phyloP scores from a whole-genome alignment of 2,329 filamentous ascomycete genomes.

The Neobulgaria alba region DNA sequence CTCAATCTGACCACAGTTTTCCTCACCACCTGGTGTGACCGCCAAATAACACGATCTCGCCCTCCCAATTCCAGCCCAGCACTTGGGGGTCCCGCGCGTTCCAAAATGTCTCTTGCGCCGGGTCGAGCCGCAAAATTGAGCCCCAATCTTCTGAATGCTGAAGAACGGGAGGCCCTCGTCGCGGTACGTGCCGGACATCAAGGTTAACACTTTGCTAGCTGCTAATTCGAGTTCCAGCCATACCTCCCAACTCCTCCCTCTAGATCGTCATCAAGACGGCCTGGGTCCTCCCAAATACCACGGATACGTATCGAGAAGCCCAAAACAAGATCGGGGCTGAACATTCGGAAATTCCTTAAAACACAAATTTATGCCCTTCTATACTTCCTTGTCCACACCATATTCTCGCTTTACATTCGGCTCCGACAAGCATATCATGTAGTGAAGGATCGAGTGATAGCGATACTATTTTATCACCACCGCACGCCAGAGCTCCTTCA shows the following conservation, averaged over 20 bases:
- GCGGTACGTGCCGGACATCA: slow-evolving; percentile 29
- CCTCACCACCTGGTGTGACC: slow-evolving; percentile 6
- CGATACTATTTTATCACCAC: slow-evolving; percentile 89
- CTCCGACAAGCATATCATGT: slow-evolving; percentile 72
- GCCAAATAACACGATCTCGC: too few relatives aligned
- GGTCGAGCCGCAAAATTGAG: slow-evolving; percentile 35
- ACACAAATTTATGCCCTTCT: slow-evolving; percentile 57
- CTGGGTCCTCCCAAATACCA: slow-evolving; percentile 23
- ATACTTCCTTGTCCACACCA: slow-evolving; percentile 62
- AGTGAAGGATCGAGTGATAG: slow-evolving; percentile 67
- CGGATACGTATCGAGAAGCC: slow-evolving; percentile 20
- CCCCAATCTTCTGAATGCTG: slow-evolving; percentile 34
- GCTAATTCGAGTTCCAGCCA: slow-evolving; percentile 20
- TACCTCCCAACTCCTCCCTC: slow-evolving; percentile 26
- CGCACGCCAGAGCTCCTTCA: slow-evolving; percentile 88
- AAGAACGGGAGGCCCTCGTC: slow-evolving; percentile 37
- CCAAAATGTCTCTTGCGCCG: slow-evolving; percentile 21
- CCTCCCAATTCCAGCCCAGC: too few relatives aligned
- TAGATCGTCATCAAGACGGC: slow-evolving; percentile 13
- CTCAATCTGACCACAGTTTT: neutral
- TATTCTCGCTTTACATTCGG: slow-evolving; percentile 86
- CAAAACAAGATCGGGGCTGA: slow-evolving; percentile 33
- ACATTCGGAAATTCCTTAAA: slow-evolving; percentile 52
- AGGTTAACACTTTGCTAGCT: slow-evolving; percentile 6
- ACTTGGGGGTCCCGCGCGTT: too few relatives aligned